A percentile compares a stretch with the other conserved stretches of the same genome.
Evolutionary conservation across 805 yeast genomes (phyloP).

Genomic region (Zygoascus flipseniorum): DNA sequence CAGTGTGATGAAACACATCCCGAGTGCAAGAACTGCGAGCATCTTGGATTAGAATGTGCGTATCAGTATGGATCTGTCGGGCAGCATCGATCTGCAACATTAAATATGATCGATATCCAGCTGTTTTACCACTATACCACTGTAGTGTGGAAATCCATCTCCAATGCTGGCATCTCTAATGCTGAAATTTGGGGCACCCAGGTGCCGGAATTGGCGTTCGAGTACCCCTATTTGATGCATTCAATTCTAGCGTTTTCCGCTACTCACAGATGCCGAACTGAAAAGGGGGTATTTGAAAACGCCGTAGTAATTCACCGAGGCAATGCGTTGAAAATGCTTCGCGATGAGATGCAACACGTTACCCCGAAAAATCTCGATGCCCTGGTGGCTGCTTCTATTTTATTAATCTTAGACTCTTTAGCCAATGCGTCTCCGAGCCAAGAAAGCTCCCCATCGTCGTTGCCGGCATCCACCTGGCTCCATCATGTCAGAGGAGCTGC

Average conservation of each 20-base stretch:
- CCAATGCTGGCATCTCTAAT: constrained; percentile 85
- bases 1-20: constrained; percentile 81
- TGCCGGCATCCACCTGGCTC: constrained; percentile 94
- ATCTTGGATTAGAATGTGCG: constrained; percentile 66
- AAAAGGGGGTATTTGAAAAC: constrained; percentile 49
- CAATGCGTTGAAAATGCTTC: constrained; percentile 68
- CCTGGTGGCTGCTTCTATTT: constrained; percentile 81
- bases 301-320: constrained; percentile 51
- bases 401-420: constrained; percentile 78
- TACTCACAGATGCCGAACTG: constrained; percentile 73
- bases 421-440: constrained; percentile 61
- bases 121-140: constrained; percentile 84
- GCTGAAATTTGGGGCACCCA: constrained; percentile 80
- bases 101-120: constrained; percentile 69
- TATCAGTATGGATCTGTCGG: constrained; percentile 6
- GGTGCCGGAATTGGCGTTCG: constrained; percentile 81
- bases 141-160: constrained; percentile 76
- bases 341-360: constrained; percentile 82
- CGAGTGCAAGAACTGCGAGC: constrained; percentile 64
- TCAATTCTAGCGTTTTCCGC: constrained; percentile 86
- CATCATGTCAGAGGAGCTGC: constrained; percentile 97
- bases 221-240: constrained; percentile 87
- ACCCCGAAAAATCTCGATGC: constrained; percentile 78
- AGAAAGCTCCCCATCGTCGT: constrained; percentile 39
- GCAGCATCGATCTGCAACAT: constrained; percentile 18